These are phyloP conservation scores for Corchorus capsularis DNA, from an alignment of 345 rosid species.

Conservation along the genomic window DNA sequence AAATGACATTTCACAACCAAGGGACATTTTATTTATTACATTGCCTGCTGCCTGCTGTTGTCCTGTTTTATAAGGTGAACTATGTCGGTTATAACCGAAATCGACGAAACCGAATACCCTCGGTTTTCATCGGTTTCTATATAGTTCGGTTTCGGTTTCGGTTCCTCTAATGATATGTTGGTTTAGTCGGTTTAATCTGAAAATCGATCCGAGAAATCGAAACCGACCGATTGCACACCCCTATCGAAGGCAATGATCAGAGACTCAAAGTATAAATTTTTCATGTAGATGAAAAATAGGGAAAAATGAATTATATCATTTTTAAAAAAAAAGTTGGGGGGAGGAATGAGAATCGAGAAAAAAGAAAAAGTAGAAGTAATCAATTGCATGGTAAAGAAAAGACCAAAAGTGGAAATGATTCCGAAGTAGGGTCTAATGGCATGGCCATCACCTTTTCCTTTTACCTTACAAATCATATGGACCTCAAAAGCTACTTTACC, in stretches of 20 bases:
- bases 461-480: constrained; percentile 23
- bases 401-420: constrained; percentile 33
- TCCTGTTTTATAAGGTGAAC: too few species aligned
- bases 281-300: not conserved
- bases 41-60: too few species aligned
- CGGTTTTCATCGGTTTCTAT: too few species aligned
- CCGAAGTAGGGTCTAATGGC: constrained; percentile 26
- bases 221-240: too few species aligned
- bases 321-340: not conserved
- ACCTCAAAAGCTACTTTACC: constrained; percentile 37
- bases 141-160: too few species aligned
- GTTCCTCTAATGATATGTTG: too few species aligned
- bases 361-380: constrained; percentile 24
- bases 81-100: too few species aligned
- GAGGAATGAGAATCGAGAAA: not conserved
- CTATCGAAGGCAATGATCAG: not conserved
- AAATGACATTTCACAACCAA: too few species aligned
- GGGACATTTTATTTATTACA: too few species aligned
- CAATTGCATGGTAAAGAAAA: constrained; percentile 35
- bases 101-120: too few species aligned
- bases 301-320: not conserved
- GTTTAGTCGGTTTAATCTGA: too few species aligned
- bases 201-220: too few species aligned
- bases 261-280: not conserved
- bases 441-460: not conserved